phyloP scores from a whole-genome alignment of 2,329 filamentous ascomycete species.

The Penicillium sp. region DNA sequence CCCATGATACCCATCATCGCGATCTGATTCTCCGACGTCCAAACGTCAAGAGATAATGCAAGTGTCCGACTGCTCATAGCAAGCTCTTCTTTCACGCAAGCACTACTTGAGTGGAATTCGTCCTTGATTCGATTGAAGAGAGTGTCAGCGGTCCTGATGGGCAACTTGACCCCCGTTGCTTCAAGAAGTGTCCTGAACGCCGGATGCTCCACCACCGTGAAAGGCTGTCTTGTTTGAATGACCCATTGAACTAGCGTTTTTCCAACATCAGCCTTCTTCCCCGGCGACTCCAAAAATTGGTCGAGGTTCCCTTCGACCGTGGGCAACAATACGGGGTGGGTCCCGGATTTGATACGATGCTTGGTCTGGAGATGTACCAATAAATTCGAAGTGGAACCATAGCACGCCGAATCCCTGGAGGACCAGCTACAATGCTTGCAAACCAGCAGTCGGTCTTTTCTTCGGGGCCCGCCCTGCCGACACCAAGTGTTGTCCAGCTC shows the following conservation, averaged over 20 bases:
- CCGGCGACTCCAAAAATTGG: constrained; percentile 4
- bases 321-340: constrained; percentile 1
- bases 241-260: not conserved
- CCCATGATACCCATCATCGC: too few relatives aligned
- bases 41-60: too few relatives aligned
- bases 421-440: constrained; percentile 6
- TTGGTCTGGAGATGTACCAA: constrained; percentile 7
- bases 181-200: constrained; percentile 10
- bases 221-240: too few relatives aligned
- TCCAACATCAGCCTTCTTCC: constrained; percentile 4
- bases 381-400: constrained; percentile 10
- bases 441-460: constrained; percentile 8
- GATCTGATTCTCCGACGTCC: too few relatives aligned
- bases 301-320: constrained; percentile 1
- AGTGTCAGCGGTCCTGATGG: constrained; percentile 6
- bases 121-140: constrained; percentile 6
- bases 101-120: constrained; percentile 5
- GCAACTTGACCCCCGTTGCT: constrained; percentile 7
- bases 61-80: not conserved
- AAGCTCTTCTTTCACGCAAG: constrained; percentile 9
- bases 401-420: constrained; percentile 8
- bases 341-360: constrained; percentile 4
- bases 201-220: constrained; percentile 7
- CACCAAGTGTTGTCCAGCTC: too few relatives aligned
- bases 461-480: too few relatives aligned